Base-by-base conservation (phyloP, 495 filamentous ascomycete species). In the Evernia prunastri region DNA sequence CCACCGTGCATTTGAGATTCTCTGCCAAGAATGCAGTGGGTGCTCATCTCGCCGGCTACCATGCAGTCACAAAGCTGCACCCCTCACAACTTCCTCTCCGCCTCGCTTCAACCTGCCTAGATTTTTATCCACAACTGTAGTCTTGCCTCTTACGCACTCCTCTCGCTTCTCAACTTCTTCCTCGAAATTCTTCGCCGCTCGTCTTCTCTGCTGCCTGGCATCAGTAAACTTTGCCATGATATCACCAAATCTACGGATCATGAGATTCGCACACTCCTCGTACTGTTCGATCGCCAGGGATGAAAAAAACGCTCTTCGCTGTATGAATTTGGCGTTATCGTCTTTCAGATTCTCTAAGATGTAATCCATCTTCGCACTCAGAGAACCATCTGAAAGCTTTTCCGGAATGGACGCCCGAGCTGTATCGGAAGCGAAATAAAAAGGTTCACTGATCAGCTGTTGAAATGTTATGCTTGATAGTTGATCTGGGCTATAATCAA, bases 261-360 rank as follows among this genome's bases (percentile, higher is more conserved):
- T 84, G 79, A 88, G 86, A 65, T 96, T 90, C 11, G 91, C 91
- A 18, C 87, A 84, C 56, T 87, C 80, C 71, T 96, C 91, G 88
- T 91, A 94, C 71, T 93, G 87, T 33, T 82, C 77, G 29, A 89
- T 79, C 4, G 82, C 70, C 70, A 96, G 76, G 8, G 79, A 80
- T 13, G 80, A 74, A 66, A 92, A 86, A 72, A 91, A 89, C 3
- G 77, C 73, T 56, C 76, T 76, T 63, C 90, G 87, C 23, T 82
- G 79, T 25, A 77, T 39, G 1, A 72, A 75, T 35, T 53, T 58
- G 51, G 43, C 29, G 43, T 54, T 43, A 29, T 65, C 31, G 39
- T 56, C 57, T 59, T 64, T 53, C 25, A 64, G n/a, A 67, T 62
- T 76, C 6, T 33, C 51, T 67, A 61, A 63, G 66, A 79, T 78